Evolutionary conservation across 2,329 filamentous ascomycete genomes (phyloP).

Genomic region (Onygenales sp.): DNA sequence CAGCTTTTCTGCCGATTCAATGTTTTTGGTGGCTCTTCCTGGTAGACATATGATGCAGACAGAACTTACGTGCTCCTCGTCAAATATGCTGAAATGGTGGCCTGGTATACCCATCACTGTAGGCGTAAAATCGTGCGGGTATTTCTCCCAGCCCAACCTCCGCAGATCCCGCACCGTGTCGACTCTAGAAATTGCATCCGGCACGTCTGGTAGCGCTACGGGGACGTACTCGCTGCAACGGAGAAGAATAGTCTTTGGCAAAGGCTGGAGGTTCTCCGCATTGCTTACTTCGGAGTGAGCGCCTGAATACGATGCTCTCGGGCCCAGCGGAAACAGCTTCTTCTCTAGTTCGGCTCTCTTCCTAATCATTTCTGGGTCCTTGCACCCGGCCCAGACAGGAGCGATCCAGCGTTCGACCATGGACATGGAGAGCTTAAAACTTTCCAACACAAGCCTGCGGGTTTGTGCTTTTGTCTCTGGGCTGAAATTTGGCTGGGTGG

Average conservation of each 20-base stretch:
- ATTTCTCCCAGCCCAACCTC: conserved; percentile 14
- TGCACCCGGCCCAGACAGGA: conserved; percentile 9
- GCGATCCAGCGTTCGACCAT: conserved; percentile 11
- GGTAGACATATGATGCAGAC: background rate
- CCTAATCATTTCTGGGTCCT: background rate
- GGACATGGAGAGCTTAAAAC: conserved; percentile 7
- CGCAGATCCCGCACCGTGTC: conserved; percentile 10
- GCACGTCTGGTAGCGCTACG: conserved; percentile 2
- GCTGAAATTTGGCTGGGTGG: conserved; percentile 6
- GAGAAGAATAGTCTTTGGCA: conserved; percentile 10
- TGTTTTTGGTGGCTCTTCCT: background rate
- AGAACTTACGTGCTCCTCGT: conserved; percentile 10
- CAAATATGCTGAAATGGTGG: conserved; percentile 15
- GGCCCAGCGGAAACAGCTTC: conserved; percentile 2
- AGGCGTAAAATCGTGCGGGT: conserved; percentile 10
- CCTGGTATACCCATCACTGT: conserved; percentile 12
- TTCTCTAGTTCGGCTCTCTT: conserved; percentile 7
- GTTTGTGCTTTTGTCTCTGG: conserved; percentile 8
- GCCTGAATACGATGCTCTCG: background rate
- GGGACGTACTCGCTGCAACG: conserved; percentile 12
- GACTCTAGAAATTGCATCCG: conserved; percentile 8
- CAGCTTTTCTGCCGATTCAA: background rate
- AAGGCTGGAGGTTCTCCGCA: background rate
- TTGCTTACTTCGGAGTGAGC: too few species aligned
- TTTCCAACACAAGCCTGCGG: conserved; percentile 6